Evolutionary conservation across 1,139 yeast species (phyloP).

Genomic region (Geotrichum bryndzae): DNA sequence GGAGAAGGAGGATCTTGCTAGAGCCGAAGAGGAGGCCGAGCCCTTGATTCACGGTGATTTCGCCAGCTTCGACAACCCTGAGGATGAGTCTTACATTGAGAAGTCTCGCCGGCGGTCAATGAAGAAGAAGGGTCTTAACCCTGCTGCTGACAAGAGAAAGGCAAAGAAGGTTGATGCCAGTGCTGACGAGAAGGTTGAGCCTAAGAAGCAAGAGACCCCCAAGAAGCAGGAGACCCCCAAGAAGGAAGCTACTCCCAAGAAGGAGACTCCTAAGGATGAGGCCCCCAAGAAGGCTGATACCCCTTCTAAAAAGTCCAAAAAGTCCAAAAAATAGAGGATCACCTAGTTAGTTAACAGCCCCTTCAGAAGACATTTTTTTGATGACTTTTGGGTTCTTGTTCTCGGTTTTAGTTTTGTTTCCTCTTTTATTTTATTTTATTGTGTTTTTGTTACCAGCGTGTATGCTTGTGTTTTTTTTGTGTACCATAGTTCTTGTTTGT

Average conservation of each 20-base stretch:
- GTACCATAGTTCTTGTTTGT: background rate
- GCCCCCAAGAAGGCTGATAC: conserved; percentile 11
- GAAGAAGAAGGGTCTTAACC: conserved; percentile 78
- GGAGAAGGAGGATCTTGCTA: conserved; percentile 75
- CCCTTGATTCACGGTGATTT: conserved; percentile 82
- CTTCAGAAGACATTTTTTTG: background rate
- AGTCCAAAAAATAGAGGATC: conserved; percentile 12
- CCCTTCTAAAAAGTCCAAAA: conserved; percentile 11
- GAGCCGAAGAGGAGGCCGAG: conserved; percentile 73
- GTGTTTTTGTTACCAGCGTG: background rate
- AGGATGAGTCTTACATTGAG: conserved; percentile 69
- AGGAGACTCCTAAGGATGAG: background rate
- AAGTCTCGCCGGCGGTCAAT: conserved; percentile 65
- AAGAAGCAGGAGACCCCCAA: conserved; percentile 8
- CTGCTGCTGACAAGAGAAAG: conserved; percentile 39
- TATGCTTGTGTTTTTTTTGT: background rate
- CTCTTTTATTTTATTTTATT: background rate
- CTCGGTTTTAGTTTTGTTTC: too few species aligned
- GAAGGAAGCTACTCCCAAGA: conserved; percentile 1
- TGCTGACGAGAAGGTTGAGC: conserved; percentile 21
- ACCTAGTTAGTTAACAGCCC: background rate
- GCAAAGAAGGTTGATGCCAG: conserved; percentile 20
- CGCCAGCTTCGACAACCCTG: conserved; percentile 71
- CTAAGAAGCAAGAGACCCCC: conserved; percentile 1
- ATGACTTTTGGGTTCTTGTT: background rate